These are phyloP conservation scores for Tribonema minus DNA, from an alignment of 108 stramenopile species.

Conservation along the genomic window DNA sequence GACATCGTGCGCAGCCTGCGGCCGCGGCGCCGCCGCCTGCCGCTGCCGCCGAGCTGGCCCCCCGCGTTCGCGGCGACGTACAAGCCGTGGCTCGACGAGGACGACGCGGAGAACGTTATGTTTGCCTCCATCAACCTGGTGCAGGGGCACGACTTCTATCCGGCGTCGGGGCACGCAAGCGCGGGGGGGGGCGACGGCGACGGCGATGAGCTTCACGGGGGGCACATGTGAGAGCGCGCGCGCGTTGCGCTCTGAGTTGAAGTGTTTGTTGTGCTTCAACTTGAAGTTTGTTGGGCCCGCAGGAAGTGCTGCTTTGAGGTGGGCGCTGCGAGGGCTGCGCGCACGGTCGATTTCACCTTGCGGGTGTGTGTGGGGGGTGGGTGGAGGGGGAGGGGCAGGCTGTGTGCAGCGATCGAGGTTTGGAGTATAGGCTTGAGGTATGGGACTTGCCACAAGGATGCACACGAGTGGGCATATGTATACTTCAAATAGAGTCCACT, in stretches of 20 bases:
- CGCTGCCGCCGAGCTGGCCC: constrained; percentile 40
- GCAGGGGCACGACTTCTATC: constrained; percentile 29
- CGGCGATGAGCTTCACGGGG: neutral
- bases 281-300: neutral
- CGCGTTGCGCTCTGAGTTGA: neutral
- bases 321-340: neutral
- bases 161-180: constrained; percentile 5
- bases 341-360: too few relatives aligned
- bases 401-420: too few relatives aligned
- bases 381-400: too few relatives aligned
- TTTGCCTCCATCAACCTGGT: constrained; percentile 49
- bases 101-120: constrained; percentile 43
- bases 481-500: too few relatives aligned
- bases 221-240: neutral
- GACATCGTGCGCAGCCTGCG: constrained; percentile 42
- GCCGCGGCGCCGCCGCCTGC: constrained; percentile 8
- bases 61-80: constrained; percentile 12
- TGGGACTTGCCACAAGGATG: too few relatives aligned
- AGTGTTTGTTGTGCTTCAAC: neutral
- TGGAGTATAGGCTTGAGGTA: too few relatives aligned
- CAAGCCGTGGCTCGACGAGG: constrained; percentile 53
- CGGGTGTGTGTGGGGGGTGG: too few relatives aligned
- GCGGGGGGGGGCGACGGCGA: neutral
- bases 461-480: too few relatives aligned
- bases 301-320: neutral